Percentiles rank a stretch among this genome's conserved stretches.
Conservation (phyloP, 139 green algal genomes). For the Chlamydomonas asymmetrica region DNA sequence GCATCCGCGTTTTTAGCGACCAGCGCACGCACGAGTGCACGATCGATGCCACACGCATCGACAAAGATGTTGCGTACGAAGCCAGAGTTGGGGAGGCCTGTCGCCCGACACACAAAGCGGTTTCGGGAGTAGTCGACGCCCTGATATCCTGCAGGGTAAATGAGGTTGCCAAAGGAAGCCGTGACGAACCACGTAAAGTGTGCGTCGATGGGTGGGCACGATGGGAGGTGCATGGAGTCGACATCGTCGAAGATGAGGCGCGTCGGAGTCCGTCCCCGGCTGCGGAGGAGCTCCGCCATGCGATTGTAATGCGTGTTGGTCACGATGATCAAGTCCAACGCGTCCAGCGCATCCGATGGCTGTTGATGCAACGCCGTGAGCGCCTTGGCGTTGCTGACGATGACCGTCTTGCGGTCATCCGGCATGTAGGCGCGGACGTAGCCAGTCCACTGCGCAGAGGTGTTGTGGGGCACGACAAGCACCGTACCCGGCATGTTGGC, state of each 20-base stretch:
- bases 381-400: not conserved
- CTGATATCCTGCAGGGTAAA: no score
- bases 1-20: not conserved
- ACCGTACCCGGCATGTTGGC: no score
- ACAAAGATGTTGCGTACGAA: not conserved
- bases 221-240: no score
- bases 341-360: not conserved
- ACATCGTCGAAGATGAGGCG: not conserved
- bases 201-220: no score
- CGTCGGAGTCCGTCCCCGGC: not conserved
- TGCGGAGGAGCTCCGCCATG: not conserved
- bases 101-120: not conserved
- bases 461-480: not conserved
- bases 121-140: not conserved
- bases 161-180: no score
- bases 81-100: not conserved
- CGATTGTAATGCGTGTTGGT: not conserved
- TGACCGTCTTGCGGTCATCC: not conserved
- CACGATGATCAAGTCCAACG: not conserved
- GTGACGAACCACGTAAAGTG: no score
- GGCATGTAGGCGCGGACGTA: not conserved
- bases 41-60: not conserved
- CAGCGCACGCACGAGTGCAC: not conserved
- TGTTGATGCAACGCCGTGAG: no score
- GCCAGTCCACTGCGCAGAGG: not conserved